These are phyloP conservation scores for Articulospora tetracladia DNA, from an alignment of 495 filamentous ascomycete species.

Conservation along the genomic window DNA sequence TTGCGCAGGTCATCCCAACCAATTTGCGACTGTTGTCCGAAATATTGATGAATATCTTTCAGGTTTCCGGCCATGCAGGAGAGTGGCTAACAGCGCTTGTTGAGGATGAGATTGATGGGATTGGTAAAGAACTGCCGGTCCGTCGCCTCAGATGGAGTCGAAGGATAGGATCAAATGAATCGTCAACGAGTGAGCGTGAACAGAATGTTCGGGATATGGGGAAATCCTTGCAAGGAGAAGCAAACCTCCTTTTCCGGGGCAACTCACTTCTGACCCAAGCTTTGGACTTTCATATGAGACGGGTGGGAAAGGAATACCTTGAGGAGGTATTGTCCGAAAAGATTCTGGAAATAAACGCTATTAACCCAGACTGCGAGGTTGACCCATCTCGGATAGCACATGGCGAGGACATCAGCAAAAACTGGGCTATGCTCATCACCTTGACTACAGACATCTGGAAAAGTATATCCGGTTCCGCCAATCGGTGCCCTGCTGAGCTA, in stretches of 20 bases:
- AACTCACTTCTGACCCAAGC: slow-evolving; percentile 94
- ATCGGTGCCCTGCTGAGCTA: slow-evolving; percentile 77
- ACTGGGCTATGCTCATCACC: slow-evolving; percentile 76
- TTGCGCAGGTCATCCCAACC: slow-evolving; percentile 72
- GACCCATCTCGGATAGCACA: slow-evolving; percentile 74
- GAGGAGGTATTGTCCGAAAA: slow-evolving; percentile 84
- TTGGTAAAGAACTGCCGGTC: slow-evolving; percentile 70
- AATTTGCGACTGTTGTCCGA: slow-evolving; percentile 79
- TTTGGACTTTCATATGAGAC: slow-evolving; percentile 91
- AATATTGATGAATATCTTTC: slow-evolving; percentile 88
- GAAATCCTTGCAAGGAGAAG: slow-evolving; percentile 67
- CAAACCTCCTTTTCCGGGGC: slow-evolving; percentile 91
- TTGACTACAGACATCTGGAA: slow-evolving; percentile 84
- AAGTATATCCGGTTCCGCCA: slow-evolving; percentile 67
- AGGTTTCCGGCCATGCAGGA: slow-evolving; percentile 82
- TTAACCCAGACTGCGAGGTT: slow-evolving; percentile 90
- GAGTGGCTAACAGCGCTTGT: slow-evolving; percentile 93
- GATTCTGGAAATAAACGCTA: slow-evolving; percentile 79
- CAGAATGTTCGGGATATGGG: slow-evolving; percentile 57
- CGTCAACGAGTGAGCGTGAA: slow-evolving; percentile 48
- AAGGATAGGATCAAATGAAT: slow-evolving; percentile 76
- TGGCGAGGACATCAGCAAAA: slow-evolving; percentile 71
- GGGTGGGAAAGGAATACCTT: slow-evolving; percentile 89
- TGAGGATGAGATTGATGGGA: slow-evolving; percentile 95
- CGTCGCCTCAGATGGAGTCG: slow-evolving; percentile 70